Evolutionary conservation across 2,329 filamentous ascomycete genomes (phyloP).

Genomic region (Pyricularia pennisetigena): DNA sequence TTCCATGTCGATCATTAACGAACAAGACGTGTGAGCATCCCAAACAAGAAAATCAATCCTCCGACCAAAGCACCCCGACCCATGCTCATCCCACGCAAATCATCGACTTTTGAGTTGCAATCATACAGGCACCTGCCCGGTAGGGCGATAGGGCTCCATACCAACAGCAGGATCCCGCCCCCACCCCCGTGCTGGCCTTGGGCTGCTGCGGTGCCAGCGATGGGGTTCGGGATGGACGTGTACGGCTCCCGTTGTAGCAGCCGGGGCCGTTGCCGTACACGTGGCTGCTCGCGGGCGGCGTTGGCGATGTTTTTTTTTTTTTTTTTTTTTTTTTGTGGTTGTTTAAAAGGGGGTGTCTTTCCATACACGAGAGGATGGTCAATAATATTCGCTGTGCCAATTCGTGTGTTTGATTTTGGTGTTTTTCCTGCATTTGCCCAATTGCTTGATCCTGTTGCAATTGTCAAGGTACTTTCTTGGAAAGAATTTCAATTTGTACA

Average conservation of each 20-base stretch:
- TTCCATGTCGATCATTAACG: not conserved
- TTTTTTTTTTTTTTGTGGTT: no score
- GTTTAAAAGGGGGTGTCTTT: no score
- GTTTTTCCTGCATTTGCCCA: not conserved
- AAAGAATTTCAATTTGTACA: not conserved
- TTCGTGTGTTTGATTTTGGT: no score
- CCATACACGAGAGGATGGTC: no score
- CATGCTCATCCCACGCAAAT: no score
- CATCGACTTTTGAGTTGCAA: not conserved
- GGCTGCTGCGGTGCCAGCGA: no score
- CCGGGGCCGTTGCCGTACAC: constrained; percentile 11
- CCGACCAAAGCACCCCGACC: no score
- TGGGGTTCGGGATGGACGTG: not conserved
- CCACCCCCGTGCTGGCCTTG: not conserved
- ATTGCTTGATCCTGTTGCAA: not conserved
- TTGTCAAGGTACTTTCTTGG: not conserved
- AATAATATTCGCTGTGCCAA: no score
- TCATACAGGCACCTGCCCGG: not conserved
- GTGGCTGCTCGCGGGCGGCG: constrained; percentile 5
- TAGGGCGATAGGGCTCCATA: not conserved
- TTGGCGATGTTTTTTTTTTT: not conserved
- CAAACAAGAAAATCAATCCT: no score
- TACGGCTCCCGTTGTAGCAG: not conserved
- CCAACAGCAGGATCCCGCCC: not conserved
- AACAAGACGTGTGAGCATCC: not conserved